Evolutionary conservation across 2,329 filamentous ascomycete genomes (phyloP).

Genomic region (Cercospora sp.): DNA sequence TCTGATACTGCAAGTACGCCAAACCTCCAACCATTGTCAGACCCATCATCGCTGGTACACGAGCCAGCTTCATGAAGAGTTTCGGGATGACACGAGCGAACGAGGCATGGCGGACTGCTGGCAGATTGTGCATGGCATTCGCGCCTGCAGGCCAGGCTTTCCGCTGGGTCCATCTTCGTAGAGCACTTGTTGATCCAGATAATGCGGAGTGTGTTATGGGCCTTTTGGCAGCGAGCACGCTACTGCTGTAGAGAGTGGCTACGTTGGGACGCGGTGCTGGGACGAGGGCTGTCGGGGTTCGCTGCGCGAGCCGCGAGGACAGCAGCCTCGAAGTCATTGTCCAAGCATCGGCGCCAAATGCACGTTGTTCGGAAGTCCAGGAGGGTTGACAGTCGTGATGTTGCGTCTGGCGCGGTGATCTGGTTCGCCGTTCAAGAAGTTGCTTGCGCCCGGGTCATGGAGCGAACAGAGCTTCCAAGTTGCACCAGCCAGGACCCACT

Average conservation of each 20-base stretch:
- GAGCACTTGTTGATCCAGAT: conserved; percentile 22
- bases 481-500: neutral
- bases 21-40: conserved; percentile 82
- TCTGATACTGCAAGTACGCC: conserved; percentile 95
- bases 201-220: conserved; percentile 32
- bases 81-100: conserved; percentile 74
- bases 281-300: conserved; percentile 62
- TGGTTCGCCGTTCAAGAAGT: conserved; percentile 2
- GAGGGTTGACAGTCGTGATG: neutral
- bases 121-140: conserved; percentile 80
- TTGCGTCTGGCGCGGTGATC: neutral
- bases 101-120: conserved; percentile 62
- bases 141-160: conserved; percentile 74
- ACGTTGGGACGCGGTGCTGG: conserved; percentile 35
- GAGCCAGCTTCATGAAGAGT: conserved; percentile 83
- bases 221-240: conserved; percentile 26
- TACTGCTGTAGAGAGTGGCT: conserved; percentile 25
- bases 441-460: neutral
- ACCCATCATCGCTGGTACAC: conserved; percentile 87
- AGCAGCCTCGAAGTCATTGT: conserved; percentile 60
- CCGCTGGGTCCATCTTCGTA: conserved; percentile 40
- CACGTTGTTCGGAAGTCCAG: neutral
- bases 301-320: conserved; percentile 68
- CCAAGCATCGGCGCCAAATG: conserved; percentile 7
- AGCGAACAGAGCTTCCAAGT: conserved; percentile 5